phyloP scores from a whole-genome alignment of 1,284 basidiomycete genomes.

The Puccinia polysora region DNA sequence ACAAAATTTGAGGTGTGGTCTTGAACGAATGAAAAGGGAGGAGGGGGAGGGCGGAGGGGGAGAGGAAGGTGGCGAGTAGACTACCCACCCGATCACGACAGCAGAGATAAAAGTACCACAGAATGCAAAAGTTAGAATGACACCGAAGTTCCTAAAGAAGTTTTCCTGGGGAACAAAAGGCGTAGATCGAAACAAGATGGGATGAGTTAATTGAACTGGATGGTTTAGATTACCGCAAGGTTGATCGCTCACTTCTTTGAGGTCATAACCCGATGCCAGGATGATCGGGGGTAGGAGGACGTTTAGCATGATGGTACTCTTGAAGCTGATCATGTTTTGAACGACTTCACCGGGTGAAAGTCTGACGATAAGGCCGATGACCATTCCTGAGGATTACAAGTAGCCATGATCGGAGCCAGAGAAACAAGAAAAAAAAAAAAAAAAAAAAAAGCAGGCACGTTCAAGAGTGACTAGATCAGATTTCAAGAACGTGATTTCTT shows the following conservation, averaged over 20 bases:
- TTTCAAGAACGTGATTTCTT: background rate
- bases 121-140: conserved; percentile 90
- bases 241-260: conserved; percentile 70
- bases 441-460: too few species aligned
- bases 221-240: background rate
- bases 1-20: conserved; percentile 51
- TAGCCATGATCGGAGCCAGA: too few species aligned
- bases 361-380: conserved; percentile 84
- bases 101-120: conserved; percentile 94
- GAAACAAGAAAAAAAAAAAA: background rate
- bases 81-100: conserved; percentile 76
- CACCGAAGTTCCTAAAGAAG: conserved; percentile 68
- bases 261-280: conserved; percentile 92
- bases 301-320: conserved; percentile 97
- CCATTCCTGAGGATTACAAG: conserved; percentile 62
- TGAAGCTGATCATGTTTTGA: conserved; percentile 93
- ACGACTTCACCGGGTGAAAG: conserved; percentile 89
- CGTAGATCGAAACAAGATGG: background rate
- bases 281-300: conserved; percentile 95
- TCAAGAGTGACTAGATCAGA: too few species aligned
- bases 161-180: conserved; percentile 64
- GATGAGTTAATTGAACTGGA: conserved; percentile 1
- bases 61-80: too few species aligned
- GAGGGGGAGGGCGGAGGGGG: too few species aligned
- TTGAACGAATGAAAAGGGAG: background rate